Base-by-base conservation (phyloP, 2,329 filamentous ascomycete species). In the Cladosporium cucumerinum region DNA sequence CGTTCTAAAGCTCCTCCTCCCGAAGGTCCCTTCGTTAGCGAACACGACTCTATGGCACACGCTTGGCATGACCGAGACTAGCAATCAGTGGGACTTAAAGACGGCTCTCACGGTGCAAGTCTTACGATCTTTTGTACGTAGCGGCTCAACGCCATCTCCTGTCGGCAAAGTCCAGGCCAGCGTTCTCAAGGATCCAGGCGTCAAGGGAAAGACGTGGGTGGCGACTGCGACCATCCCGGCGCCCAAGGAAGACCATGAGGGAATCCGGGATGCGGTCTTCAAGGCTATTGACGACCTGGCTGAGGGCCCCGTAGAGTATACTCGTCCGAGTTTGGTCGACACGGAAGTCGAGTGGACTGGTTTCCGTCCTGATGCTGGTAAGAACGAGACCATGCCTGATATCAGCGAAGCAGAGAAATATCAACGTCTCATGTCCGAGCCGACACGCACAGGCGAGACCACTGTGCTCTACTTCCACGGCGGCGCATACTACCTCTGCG, bases 141-240 rank as follows among this genome's bases (percentile, higher is more conserved):
- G 67, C n/a, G 71, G 67, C 25, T 65, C 67, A 3, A 76, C 78
- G 1, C 81, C 82, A 0, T 74, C 71, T 12, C 81, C 86, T 28
- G 78, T 96, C 26, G 80, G 84, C 0, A 83, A 86, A 66, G 78
- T 85, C 7, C 94, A 97, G 77, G 80, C 78, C 49, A 71, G 85
- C n/a, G 85, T 86, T 1, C 78, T 85, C 52, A 85, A 82, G 65
- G 89, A 90, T 62, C 84, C 84, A 0, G 87, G 86, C 0, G 81
- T 96, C 73, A 93, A 91, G 74, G 92, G 92, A 3, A 86, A 85
- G 52, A 87, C 95, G 69, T 97, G 93, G 93, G 83, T 96, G 26
- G 89, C 88, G 71, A 89, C 86, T 63, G 88, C 90, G 49, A 85
- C 84, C 0, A 79, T 92, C 18, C 85, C 86, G 0, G 78, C 79